Conservation (phyloP, 345 rosid genomes). For the Barbarea vulgaris region DNA sequence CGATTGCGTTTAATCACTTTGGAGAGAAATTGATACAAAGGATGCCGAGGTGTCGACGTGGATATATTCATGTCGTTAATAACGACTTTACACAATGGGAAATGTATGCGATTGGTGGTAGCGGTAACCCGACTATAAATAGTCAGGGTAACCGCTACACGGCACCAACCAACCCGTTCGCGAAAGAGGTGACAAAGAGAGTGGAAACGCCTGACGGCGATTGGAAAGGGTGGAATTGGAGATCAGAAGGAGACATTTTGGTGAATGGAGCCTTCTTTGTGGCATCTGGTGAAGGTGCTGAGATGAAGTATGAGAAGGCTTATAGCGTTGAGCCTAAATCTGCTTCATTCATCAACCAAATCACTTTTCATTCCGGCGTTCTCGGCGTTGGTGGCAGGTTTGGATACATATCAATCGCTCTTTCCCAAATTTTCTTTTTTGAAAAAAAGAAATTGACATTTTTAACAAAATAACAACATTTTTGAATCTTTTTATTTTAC, state of each 20-base stretch:
- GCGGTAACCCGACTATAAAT: constrained; percentile 92
- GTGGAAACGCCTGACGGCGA: constrained; percentile 71
- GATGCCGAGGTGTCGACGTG: constrained; percentile 91
- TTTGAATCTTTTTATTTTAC: constrained; percentile 19
- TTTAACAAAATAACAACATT: background rate
- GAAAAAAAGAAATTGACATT: background rate
- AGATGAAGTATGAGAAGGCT: constrained; percentile 83
- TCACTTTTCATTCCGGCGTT: constrained; percentile 67
- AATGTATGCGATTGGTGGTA: constrained; percentile 98
- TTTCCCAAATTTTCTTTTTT: background rate
- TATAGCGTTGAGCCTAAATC: constrained; percentile 93
- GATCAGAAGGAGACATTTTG: constrained; percentile 88
- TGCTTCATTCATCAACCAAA: constrained; percentile 60
- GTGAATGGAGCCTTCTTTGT: constrained; percentile 93
- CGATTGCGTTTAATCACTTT: constrained; percentile 95
- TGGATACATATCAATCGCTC: constrained; percentile 11
- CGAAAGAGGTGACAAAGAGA: constrained; percentile 96
- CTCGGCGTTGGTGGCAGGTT: constrained; percentile 88
- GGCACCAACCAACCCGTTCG: constrained; percentile 75
- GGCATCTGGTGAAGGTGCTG: constrained; percentile 74
- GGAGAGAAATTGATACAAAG: constrained; percentile 88
- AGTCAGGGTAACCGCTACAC: constrained; percentile 95
- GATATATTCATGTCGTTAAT: constrained; percentile 94
- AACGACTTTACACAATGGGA: constrained; percentile 95
- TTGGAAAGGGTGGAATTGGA: constrained; percentile 95